Percentiles rank a stretch among this genome's conserved stretches.
Conservation (phyloP, 2,329 filamentous ascomycete genomes). For the Alternaria novae-zelandiae region DNA sequence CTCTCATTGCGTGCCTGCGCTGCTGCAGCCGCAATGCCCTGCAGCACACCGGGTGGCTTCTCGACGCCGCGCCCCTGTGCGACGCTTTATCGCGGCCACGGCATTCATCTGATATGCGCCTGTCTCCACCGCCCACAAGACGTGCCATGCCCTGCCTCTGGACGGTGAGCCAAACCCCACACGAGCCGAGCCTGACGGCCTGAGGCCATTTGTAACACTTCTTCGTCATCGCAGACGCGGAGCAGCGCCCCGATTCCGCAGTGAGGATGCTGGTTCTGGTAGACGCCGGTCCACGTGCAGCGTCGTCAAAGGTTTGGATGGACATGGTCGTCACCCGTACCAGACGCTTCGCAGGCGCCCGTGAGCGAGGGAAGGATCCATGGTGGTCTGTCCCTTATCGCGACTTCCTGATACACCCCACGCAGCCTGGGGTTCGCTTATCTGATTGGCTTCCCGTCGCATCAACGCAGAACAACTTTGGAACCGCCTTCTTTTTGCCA, state of each 20-base stretch:
- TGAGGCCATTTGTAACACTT: conserved; percentile 23
- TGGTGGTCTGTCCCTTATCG: conserved; percentile 27
- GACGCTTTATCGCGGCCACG: conserved; percentile 10
- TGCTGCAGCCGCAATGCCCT: conserved; percentile 26
- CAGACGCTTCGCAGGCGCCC: neutral
- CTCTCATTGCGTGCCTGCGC: conserved; percentile 23
- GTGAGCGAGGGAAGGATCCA: neutral
- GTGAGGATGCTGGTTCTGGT: conserved; percentile 3
- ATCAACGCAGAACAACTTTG: conserved; percentile 14
- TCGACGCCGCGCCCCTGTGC: neutral
- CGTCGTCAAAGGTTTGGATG: neutral
- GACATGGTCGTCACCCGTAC: neutral
- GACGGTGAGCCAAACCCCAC: conserved; percentile 22
- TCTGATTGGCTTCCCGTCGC: conserved; percentile 24
- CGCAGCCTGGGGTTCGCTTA: conserved; percentile 12
- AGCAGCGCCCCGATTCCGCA: neutral
- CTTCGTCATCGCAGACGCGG: conserved; percentile 21
- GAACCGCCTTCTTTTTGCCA: conserved; percentile 1
- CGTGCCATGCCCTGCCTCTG: neutral
- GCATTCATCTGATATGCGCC: neutral
- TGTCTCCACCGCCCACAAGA: neutral
- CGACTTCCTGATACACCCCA: conserved; percentile 29
- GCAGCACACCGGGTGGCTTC: conserved; percentile 8
- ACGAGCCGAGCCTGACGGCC: conserved; percentile 11
- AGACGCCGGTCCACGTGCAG: neutral